Evolutionary conservation across 129 eudicot species (phyloP).

Genomic region (Pulicaria dysenterica): DNA sequence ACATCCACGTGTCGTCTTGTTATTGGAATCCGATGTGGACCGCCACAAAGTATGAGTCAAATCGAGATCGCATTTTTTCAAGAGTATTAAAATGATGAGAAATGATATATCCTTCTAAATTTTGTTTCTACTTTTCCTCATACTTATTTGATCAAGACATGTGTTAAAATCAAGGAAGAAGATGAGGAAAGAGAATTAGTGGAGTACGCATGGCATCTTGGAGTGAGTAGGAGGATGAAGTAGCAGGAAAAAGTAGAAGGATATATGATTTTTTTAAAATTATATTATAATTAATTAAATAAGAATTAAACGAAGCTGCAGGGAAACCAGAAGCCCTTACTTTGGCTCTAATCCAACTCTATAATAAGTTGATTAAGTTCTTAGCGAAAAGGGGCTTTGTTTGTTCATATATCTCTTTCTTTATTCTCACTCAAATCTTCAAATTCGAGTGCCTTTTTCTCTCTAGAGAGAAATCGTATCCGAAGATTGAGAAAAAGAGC

Average conservation of each 20-base stretch:
- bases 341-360: neutral
- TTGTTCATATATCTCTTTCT: slow-evolving; percentile 29
- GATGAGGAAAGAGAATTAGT: no score
- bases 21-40: slow-evolving; percentile 19
- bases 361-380: neutral
- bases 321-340: slow-evolving; percentile 15
- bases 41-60: slow-evolving; percentile 24
- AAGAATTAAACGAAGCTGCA: slow-evolving; percentile 31
- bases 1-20: slow-evolving; percentile 14
- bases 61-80: slow-evolving; percentile 29
- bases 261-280: no score
- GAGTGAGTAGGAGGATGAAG: no score
- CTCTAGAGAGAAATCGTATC: slow-evolving; percentile 13
- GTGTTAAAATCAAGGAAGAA: no score
- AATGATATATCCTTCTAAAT: no score
- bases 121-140: no score
- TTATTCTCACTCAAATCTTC: slow-evolving; percentile 31
- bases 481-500: slow-evolving; percentile 12
- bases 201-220: no score
- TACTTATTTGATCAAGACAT: no score
- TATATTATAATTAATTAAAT: no score
- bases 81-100: neutral
- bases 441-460: neutral
- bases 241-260: no score
- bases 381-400: slow-evolving; percentile 2